phyloP scores from a whole-genome alignment of 345 rosid genomes.

The Aquilaria malaccensis region DNA sequence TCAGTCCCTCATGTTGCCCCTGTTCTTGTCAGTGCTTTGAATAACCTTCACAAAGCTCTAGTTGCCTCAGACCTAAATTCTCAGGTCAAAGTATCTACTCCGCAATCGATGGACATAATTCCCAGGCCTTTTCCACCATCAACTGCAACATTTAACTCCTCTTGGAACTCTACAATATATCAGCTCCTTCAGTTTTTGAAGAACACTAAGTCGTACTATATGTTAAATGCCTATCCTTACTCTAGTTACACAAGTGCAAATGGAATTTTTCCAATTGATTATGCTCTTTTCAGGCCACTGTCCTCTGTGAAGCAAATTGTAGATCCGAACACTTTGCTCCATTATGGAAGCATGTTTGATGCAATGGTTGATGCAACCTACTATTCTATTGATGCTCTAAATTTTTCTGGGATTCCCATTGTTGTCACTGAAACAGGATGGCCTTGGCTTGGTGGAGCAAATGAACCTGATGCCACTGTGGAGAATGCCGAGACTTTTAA shows the following conservation, averaged over 20 bases:
- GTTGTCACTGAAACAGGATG: constrained; percentile 93
- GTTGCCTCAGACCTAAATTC: constrained; percentile 81
- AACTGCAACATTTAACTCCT: constrained; percentile 68
- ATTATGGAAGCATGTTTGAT: constrained; percentile 92
- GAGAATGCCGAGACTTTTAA: constrained; percentile 75
- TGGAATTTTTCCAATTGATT: constrained; percentile 89
- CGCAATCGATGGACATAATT: constrained; percentile 74
- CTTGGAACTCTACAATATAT: constrained; percentile 64
- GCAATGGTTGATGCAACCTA: constrained; percentile 98
- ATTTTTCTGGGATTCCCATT: constrained; percentile 64
- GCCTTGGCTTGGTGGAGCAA: constrained; percentile 84
- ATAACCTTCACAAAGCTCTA: constrained; percentile 79
- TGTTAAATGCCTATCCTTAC: constrained; percentile 95
- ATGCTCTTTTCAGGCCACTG: constrained; percentile 69
- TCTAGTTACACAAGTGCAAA: constrained; percentile 76
- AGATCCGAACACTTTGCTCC: constrained; percentile 92
- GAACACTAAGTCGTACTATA: constrained; percentile 79
- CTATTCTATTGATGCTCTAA: constrained; percentile 69
- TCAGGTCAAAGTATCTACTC: constrained; percentile 74
- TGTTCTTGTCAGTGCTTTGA: constrained; percentile 67
- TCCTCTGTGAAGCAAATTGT: constrained; percentile 86
- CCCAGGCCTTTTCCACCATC: constrained; percentile 95
- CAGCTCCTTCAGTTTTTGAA: constrained; percentile 89
- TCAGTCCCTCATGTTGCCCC: constrained; percentile 67
- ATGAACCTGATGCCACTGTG: constrained; percentile 68